A percentile compares a stretch with the other conserved stretches of the same genome.
Conservation (phyloP, 2,329 filamentous ascomycete species). For the Byssoonygena ceratinophila region DNA sequence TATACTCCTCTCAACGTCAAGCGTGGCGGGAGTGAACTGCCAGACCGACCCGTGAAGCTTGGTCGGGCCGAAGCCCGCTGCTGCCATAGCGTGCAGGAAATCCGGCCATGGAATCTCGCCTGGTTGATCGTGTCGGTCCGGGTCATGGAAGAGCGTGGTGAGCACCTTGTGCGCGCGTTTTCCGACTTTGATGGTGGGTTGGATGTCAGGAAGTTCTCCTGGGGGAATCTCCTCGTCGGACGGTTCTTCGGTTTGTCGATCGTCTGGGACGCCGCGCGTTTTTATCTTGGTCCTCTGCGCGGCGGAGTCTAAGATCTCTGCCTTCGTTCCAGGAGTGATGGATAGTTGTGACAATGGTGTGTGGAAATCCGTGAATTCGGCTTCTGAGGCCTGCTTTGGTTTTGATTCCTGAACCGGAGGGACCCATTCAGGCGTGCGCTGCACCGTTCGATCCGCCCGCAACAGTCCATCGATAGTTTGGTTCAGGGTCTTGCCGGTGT, state of each 20-base stretch:
- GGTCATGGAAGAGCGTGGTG: conserved; percentile 31
- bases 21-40: conserved; percentile 42
- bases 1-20: conserved; percentile 40
- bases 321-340: neutral
- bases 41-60: conserved; percentile 52
- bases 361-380: neutral
- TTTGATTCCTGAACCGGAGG: conserved; percentile 23
- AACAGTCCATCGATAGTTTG: conserved; percentile 7
- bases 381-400: neutral
- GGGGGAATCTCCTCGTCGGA: neutral
- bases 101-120: conserved; percentile 45
- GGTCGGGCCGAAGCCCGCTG: conserved; percentile 41
- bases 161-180: conserved; percentile 35
- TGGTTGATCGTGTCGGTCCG: conserved; percentile 26
- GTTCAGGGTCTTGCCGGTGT: conserved; percentile 5
- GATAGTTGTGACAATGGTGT: conserved; percentile 1
- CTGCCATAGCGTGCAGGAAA: conserved; percentile 43
- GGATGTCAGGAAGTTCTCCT: conserved; percentile 11
- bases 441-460: conserved; percentile 22
- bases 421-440: conserved; percentile 41
- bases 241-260: neutral
- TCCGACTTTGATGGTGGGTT: conserved; percentile 26
- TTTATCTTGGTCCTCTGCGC: conserved; percentile 5
- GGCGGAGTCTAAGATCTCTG: neutral
- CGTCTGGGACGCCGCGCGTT: neutral